phyloP scores from a whole-genome alignment of 208 protist genomes.

The Polymyxa betae region DNA sequence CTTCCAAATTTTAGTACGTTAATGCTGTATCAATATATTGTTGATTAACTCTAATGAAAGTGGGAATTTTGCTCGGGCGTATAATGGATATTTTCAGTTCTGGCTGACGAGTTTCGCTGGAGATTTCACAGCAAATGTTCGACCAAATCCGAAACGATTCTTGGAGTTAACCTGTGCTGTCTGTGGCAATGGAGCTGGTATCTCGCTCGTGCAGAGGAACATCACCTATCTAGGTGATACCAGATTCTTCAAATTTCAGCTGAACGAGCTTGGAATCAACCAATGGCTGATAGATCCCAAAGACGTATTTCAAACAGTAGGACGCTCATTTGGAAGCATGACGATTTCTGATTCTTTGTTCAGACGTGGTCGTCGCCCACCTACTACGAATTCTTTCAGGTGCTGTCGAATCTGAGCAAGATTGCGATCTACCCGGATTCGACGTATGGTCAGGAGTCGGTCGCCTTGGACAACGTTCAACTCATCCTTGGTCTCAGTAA shows the following conservation, averaged over 20 bases:
- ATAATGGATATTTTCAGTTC: not conserved
- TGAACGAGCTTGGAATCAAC: not conserved
- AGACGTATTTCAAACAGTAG: not conserved
- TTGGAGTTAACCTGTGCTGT: not conserved
- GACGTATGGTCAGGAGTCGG: not conserved
- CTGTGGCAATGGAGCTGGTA: not conserved
- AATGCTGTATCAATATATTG: not conserved
- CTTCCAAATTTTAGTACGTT: not conserved
- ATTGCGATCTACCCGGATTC: not conserved
- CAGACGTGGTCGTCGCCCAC: not conserved
- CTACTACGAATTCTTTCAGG: not conserved
- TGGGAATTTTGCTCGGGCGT: not conserved
- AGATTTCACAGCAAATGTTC: not conserved
- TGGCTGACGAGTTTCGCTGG: constrained; percentile 14
- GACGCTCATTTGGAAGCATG: too few species aligned
- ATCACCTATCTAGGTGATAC: not conserved
- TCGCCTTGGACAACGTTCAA: not conserved
- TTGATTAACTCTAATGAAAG: not conserved
- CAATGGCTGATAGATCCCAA: not conserved
- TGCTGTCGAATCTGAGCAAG: not conserved
- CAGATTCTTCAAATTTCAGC: not conserved
- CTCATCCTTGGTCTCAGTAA: not conserved
- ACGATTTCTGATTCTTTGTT: not conserved
- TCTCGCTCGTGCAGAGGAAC: not conserved
- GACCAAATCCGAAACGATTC: not conserved